Base-by-base conservation (phyloP, 768 basidiomycete species). In the Collybia sp. region DNA sequence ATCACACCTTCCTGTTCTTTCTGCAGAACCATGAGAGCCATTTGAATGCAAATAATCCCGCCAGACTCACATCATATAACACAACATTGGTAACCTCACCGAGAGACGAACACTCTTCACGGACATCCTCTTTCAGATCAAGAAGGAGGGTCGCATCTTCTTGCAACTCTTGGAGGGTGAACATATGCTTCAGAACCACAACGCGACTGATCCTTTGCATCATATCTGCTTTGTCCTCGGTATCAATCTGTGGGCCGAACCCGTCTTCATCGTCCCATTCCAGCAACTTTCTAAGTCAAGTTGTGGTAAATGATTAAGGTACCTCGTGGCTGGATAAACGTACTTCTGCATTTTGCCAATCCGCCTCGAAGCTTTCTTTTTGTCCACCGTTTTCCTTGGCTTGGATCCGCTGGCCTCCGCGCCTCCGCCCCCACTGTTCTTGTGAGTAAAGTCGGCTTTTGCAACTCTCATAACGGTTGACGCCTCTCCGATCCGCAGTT, bases 211-310 rank as follows among this genome's bases (percentile, higher is more conserved):
- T 77, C 59, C 79, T 75, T 61, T 78, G 78, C 25, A 62, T 60
- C 5, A 66, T 58, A 17, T 69, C 64, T 20, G 55, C 59, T 16
- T 68, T 63, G 52, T 86, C 83, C 41, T 77, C 76, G 16, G 75
- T 75, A 13, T 80, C 75, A 42, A 76, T 70, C 12, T 75, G 63
- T 0, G 89, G 89, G 5, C 92, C 93, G 53, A 92, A 92, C 2
- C 91, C 91, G 52, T 94, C 93, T 60, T 92, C 91, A 30, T 91
- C 93, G 47, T 91, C 86, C 95, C 95, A 98, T 58, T 96, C 92
- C 43, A 77, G 77, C 20, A 97, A 67, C 72, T 95, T 97, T 60
- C 95, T 97, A 56, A 18, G 8, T 11, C 40, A 33, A 13, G 47
- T 19, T 32, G 48, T 31, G 11, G 33, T 37, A 44, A 17, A 44